Base-by-base conservation (phyloP, 2,329 filamentous ascomycete genomes). In the Exserohilum turcica region DNA sequence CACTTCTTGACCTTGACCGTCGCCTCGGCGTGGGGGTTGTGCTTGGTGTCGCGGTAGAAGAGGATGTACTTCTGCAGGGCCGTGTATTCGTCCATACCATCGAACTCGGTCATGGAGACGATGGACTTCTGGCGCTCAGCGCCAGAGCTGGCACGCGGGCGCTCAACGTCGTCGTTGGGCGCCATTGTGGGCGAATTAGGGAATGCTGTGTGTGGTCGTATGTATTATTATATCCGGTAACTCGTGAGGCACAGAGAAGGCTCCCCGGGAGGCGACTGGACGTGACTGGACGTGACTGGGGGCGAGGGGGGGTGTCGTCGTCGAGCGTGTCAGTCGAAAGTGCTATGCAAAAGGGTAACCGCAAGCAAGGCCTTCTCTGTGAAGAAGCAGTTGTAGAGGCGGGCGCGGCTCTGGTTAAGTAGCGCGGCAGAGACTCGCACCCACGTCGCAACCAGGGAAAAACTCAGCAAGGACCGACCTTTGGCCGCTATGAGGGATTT, bases 31-130 rank as follows among this genome's bases (percentile, higher is more conserved):
- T 76, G 77, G 32, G 74, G 79, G 39, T 70, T 73, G 47, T 79
- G 78, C 69, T 83, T 82, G 53, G 83, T 80, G 74, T 86, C 84
- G 65, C 81, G 82, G 75, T 87, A 87, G 69, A 83, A 85, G 61
- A 84, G 85, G 73, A 88, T 87, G 77, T 86, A 88, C 68, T 85
- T 82, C 71, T 87, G 84, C 48, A 88, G 78, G 47, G 84, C 84
- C 62, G 82, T 81, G 76, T 87, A 88, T 74, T 88, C 85, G 72
- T 86, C 85, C 75, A 77, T 71, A 63, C 78, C 78, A 64, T 80
- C 77, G 56, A 75, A 73, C 40, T 66, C 70, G 43, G 66, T 66
- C 63, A 71, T 61, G 46, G 58, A 63, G 59, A 70, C 69, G 27
- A 72, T 70, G 37, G 72, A 74, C 64, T 70, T 70, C 31, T 70